These are phyloP conservation scores for Ceratobasidium sp. DNA, from an alignment of 1,284 basidiomycete species.

Conservation along the genomic window DNA sequence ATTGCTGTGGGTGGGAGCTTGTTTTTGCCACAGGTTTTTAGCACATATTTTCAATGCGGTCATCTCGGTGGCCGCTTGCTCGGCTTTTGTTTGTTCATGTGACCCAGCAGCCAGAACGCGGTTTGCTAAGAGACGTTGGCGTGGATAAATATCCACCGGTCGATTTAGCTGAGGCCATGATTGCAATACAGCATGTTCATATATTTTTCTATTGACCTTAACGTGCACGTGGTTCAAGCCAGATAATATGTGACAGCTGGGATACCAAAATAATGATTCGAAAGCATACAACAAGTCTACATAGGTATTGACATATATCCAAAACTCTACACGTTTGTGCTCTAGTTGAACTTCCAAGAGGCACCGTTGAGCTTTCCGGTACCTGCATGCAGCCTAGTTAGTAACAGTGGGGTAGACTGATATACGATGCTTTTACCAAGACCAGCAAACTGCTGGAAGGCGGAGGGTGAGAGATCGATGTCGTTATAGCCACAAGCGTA, in stretches of 20 bases:
- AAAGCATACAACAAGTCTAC: conserved; percentile 2
- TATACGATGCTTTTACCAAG: conserved; percentile 18
- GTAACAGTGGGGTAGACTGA: neutral
- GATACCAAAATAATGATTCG: neutral
- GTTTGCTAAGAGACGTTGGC: too few relatives aligned
- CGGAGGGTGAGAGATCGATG: conserved; percentile 35
- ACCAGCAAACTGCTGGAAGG: conserved; percentile 33
- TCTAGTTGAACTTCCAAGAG: conserved; percentile 3
- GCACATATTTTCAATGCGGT: neutral
- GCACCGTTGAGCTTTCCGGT: conserved; percentile 29
- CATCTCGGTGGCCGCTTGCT: neutral
- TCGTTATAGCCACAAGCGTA: conserved; percentile 36
- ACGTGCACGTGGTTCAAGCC: too few relatives aligned
- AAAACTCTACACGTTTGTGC: neutral
- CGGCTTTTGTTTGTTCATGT: neutral
- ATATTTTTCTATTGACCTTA: too few relatives aligned
- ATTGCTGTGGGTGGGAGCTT: too few relatives aligned
- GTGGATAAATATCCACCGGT: too few relatives aligned
- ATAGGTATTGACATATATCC: neutral
- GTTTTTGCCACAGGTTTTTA: too few relatives aligned
- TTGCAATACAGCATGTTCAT: too few relatives aligned
- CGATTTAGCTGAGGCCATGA: too few relatives aligned
- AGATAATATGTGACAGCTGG: too few relatives aligned
- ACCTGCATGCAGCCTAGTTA: neutral
- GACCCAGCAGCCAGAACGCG: too few relatives aligned